These are phyloP conservation scores for Trichoderma polysporum DNA, from an alignment of 2,329 filamentous ascomycete genomes.

Conservation along the genomic window DNA sequence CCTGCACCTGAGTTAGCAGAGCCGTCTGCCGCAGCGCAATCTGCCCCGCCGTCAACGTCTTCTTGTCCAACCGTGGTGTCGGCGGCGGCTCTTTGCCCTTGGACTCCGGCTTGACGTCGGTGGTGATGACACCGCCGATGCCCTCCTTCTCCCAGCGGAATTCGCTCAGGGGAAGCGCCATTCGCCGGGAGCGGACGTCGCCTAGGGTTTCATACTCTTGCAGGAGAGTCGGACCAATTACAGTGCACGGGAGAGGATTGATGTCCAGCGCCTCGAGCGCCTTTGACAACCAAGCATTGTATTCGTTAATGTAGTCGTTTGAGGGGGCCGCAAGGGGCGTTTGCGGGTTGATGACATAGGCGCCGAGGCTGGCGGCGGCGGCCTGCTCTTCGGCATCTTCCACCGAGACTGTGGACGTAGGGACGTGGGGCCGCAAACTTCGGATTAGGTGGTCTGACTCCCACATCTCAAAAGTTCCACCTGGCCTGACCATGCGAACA, in stretches of 20 bases:
- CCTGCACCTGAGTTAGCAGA: slow-evolving; percentile 75
- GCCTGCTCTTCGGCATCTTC: slow-evolving; percentile 57
- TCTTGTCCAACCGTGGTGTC: slow-evolving; percentile 33
- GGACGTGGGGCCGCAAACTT: slow-evolving; percentile 76
- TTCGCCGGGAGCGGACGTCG: slow-evolving; percentile 68
- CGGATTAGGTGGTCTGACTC: slow-evolving; percentile 83
- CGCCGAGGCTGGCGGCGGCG: slow-evolving; percentile 67
- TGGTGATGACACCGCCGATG: slow-evolving; percentile 61
- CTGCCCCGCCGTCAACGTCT: slow-evolving; percentile 65
- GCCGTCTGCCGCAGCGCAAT: slow-evolving; percentile 74
- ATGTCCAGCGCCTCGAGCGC: slow-evolving; percentile 72
- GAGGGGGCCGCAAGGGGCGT: slow-evolving; percentile 78
- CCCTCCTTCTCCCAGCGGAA: slow-evolving; percentile 84
- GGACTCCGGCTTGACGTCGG: slow-evolving; percentile 57
- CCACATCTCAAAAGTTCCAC: slow-evolving; percentile 84
- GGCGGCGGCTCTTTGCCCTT: slow-evolving; percentile 45
- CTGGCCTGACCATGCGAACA: slow-evolving; percentile 71
- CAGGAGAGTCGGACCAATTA: slow-evolving; percentile 73
- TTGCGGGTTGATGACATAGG: slow-evolving; percentile 78
- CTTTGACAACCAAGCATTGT: slow-evolving; percentile 77
- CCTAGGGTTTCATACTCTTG: slow-evolving; percentile 73
- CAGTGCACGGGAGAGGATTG: slow-evolving; percentile 73
- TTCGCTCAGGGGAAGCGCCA: slow-evolving; percentile 85
- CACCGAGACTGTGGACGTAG: slow-evolving; percentile 42
- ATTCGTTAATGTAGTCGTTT: slow-evolving; percentile 79